phyloP scores from a whole-genome alignment of 2,329 filamentous ascomycete genomes.

The Diaporthe longicolla region DNA sequence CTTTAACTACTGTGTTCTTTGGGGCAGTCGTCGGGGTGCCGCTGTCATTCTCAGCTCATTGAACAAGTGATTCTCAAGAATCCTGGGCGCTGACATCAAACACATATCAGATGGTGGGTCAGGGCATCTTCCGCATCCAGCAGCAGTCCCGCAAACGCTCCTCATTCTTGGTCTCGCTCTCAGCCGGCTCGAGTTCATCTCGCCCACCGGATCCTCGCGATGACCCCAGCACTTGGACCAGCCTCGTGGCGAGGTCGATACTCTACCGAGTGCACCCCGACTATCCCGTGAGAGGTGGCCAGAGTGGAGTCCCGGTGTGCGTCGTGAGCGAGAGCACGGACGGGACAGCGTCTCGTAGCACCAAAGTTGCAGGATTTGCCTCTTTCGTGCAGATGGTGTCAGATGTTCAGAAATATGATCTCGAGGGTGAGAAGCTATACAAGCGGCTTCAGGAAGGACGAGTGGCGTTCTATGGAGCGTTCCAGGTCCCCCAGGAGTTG shows the following conservation, averaged over 20 bases:
- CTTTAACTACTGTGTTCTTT: background rate
- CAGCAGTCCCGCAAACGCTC: slow-evolving; percentile 21
- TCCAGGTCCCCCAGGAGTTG: slow-evolving; percentile 7
- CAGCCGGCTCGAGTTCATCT: slow-evolving; percentile 4
- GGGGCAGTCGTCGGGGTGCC: background rate
- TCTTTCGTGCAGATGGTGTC: slow-evolving; percentile 26
- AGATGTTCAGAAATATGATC: slow-evolving; percentile 16
- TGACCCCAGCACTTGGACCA: slow-evolving; percentile 23
- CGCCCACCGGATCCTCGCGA: background rate
- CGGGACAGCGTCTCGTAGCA: background rate
- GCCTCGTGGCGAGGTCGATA: slow-evolving; percentile 4
- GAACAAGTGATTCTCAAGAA: accelerated
- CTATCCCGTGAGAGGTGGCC: slow-evolving; percentile 2
- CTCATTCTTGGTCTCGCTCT: slow-evolving; percentile 14
- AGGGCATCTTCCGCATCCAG: slow-evolving; percentile 15
- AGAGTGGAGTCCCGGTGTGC: slow-evolving; percentile 14
- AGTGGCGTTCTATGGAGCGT: slow-evolving; percentile 11
- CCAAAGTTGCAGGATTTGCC: slow-evolving; percentile 19
- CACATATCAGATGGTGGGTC: background rate
- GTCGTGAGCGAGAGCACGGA: background rate
- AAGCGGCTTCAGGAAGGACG: slow-evolving; percentile 18
- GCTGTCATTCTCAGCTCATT: background rate
- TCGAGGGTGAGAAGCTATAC: slow-evolving; percentile 16
- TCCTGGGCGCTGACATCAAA: background rate
- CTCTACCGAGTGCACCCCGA: slow-evolving; percentile 8